A percentile compares a stretch with the other conserved stretches of the same genome.
phyloP scores from a whole-genome alignment of 768 basidiomycete genomes.

The Leccinum fibrillosum region DNA sequence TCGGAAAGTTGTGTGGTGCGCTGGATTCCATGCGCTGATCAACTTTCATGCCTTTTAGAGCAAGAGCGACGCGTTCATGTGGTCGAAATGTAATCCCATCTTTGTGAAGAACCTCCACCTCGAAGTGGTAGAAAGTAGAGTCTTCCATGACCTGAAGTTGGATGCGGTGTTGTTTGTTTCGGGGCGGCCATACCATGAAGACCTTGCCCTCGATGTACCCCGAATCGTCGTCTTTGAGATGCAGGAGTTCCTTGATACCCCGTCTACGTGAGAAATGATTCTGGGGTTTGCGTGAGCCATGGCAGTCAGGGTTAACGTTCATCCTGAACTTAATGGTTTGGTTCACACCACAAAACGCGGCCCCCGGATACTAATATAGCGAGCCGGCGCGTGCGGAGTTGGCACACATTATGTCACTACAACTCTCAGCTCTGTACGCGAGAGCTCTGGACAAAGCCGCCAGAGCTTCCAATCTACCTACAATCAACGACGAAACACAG shows the following conservation, averaged over 20 bases:
- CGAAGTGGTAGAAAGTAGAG: slow-evolving; percentile 29
- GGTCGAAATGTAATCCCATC: slow-evolving; percentile 38
- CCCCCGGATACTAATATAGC: neutral
- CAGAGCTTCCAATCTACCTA: slow-evolving; percentile 39
- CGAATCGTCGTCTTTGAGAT: slow-evolving; percentile 27
- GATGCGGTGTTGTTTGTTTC: slow-evolving; percentile 27
- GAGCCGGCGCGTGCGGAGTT: neutral
- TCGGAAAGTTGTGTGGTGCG: slow-evolving; percentile 34
- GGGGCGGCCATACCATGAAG: slow-evolving; percentile 44
- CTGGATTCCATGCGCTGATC: slow-evolving; percentile 27
- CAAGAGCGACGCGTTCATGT: slow-evolving; percentile 43
- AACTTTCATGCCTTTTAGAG: slow-evolving; percentile 43
- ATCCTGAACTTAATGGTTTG: slow-evolving; percentile 2
- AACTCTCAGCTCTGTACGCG: slow-evolving; percentile 39
- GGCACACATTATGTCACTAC: slow-evolving; percentile 18
- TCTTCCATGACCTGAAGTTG: slow-evolving; percentile 26
- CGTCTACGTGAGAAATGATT: slow-evolving; percentile 28
- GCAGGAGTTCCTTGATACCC: slow-evolving; percentile 32
- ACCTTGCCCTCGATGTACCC: slow-evolving; percentile 42
- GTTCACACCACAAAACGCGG: neutral
- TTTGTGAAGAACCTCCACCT: slow-evolving; percentile 36
- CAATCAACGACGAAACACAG: slow-evolving; percentile 45
- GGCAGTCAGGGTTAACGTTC: neutral
- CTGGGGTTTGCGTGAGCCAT: neutral
- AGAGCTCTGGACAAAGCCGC: slow-evolving; percentile 38